Evolutionary conservation across 306 rosid species (phyloP).

Genomic region (Pyrus betulifolia): DNA sequence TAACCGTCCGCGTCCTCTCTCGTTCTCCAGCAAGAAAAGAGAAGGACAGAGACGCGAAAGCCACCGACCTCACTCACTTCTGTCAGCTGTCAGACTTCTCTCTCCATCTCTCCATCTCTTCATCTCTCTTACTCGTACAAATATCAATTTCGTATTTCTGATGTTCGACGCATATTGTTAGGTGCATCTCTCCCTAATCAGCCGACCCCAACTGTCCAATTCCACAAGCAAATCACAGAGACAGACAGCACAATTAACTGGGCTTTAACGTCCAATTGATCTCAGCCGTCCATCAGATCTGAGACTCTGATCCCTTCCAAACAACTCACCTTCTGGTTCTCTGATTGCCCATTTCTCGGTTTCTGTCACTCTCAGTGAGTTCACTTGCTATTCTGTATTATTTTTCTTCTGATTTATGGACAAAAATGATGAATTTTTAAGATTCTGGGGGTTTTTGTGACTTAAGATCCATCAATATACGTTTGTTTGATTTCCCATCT

Average conservation of each 20-base stretch:
- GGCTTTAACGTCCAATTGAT: background rate
- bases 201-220: background rate
- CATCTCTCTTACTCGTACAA: background rate
- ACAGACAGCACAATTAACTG: slow-evolving; percentile 5
- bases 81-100: background rate
- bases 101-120: background rate
- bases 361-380: background rate
- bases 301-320: background rate
- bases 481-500: background rate
- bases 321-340: background rate
- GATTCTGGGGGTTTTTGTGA: background rate
- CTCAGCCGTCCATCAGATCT: slow-evolving; percentile 16
- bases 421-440: background rate
- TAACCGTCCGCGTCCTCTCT: background rate
- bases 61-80: background rate
- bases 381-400: background rate
- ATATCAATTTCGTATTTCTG: background rate
- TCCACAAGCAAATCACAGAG: background rate
- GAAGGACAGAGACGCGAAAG: background rate
- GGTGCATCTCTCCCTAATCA: background rate
- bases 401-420: background rate
- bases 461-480: background rate
- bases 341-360: background rate
- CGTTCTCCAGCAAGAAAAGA: background rate
- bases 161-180: slow-evolving; percentile 1